Percentiles rank a stretch among this genome's conserved stretches.
phyloP scores from a whole-genome alignment of 2,329 filamentous ascomycete species.

The Xylariales sp. region DNA sequence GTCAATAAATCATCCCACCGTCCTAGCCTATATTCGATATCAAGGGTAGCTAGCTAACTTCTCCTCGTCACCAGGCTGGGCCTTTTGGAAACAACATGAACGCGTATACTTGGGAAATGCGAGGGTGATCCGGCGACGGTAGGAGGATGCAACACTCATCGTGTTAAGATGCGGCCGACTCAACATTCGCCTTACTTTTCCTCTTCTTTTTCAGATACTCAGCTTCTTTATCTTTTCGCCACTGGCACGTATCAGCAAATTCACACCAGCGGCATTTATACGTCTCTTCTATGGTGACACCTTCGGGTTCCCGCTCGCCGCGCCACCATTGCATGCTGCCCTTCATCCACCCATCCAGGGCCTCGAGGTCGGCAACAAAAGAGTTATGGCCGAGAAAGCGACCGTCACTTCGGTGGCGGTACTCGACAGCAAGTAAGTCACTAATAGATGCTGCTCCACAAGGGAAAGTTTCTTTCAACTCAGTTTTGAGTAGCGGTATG shows the following conservation, averaged over 20 bases:
- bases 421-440: conserved; percentile 64
- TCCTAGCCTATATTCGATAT: conserved; percentile 1
- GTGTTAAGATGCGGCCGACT: background rate
- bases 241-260: conserved; percentile 81
- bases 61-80: background rate
- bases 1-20: background rate
- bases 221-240: conserved; percentile 77
- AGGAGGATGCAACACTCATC: background rate
- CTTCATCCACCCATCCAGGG: conserved; percentile 73
- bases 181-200: conserved; percentile 6
- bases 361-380: conserved; percentile 73
- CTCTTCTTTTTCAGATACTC: conserved; percentile 54
- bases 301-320: conserved; percentile 76
- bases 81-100: background rate
- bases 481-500: conserved; percentile 57
- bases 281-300: conserved; percentile 84
- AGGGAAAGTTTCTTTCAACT: conserved; percentile 65
- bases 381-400: conserved; percentile 65
- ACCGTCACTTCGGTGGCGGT: conserved; percentile 64
- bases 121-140: background rate
- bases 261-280: conserved; percentile 91
- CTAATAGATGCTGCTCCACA: conserved; percentile 61
- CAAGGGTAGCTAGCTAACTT: background rate
- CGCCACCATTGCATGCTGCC: conserved; percentile 89
- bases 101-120: background rate